Percentiles rank a stretch among this genome's conserved stretches.
phyloP scores from a whole-genome alignment of 345 rosid genomes.

The Populus euphratica region DNA sequence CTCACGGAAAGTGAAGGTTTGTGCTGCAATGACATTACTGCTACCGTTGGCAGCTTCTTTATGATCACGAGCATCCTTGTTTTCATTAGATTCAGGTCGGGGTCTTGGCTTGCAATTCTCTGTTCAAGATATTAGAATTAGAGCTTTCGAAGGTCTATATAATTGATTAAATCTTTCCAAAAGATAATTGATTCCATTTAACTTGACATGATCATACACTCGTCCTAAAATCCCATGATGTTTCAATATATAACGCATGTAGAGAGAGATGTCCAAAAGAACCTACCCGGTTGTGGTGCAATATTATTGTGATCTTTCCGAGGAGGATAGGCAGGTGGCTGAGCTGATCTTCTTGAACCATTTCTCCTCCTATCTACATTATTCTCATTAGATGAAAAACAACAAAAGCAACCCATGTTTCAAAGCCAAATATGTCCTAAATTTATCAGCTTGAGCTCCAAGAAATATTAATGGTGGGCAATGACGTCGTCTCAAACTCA shows the following conservation, averaged over 20 bases:
- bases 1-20: constrained; percentile 80
- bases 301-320: no score
- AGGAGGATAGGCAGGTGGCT: constrained; percentile 15
- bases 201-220: no score
- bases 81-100: not conserved
- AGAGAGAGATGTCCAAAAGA: no score
- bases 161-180: not conserved
- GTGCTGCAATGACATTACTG: constrained; percentile 50
- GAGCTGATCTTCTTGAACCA: constrained; percentile 20
- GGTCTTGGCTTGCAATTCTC: constrained; percentile 28
- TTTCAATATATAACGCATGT: no score
- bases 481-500: no score
- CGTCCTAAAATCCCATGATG: no score
- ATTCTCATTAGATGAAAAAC: constrained; percentile 62
- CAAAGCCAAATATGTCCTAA: not conserved
- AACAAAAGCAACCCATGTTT: constrained; percentile 75
- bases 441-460: no score
- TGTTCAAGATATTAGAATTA: not conserved
- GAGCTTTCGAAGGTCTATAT: not conserved
- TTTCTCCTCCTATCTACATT: constrained; percentile 27
- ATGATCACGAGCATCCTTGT: not conserved
- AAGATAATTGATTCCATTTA: no score
- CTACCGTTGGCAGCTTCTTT: constrained; percentile 24
- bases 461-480: no score
- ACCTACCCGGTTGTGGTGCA: not conserved